A percentile compares a stretch with the other conserved stretches of the same genome.
These are phyloP conservation scores for Globisporangium abappressorium DNA, from an alignment of 352 stramenopile genomes.

Conservation along the genomic window DNA sequence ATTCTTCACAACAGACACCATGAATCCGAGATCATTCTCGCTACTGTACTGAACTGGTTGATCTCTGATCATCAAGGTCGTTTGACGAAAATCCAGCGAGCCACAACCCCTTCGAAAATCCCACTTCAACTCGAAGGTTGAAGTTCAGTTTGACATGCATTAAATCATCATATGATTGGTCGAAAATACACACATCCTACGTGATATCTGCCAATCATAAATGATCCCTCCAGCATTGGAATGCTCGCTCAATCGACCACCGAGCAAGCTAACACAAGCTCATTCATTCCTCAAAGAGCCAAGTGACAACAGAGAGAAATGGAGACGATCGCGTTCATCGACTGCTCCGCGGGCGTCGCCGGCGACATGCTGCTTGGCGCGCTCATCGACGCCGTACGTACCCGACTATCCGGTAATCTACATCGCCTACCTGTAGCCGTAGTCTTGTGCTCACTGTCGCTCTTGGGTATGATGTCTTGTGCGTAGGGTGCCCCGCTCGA, in stretches of 20 bases:
- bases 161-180: neutral
- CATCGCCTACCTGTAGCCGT: neutral
- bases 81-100: neutral
- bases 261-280: neutral
- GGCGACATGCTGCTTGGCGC: constrained; percentile 91
- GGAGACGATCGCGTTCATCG: constrained; percentile 77
- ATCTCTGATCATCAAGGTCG: neutral
- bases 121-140: neutral
- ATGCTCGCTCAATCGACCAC: neutral
- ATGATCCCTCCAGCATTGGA: no score
- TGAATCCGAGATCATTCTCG: no score
- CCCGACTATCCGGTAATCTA: constrained; percentile 6
- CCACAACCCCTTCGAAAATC: neutral
- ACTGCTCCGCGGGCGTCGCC: constrained; percentile 88
- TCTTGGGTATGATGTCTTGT: neutral
- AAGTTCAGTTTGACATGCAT: neutral
- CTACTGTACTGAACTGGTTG: no score
- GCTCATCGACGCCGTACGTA: constrained; percentile 81
- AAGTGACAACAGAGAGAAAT: neutral
- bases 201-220: neutral
- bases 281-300: neutral
- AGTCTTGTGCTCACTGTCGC: neutral
- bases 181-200: neutral
- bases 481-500: constrained; percentile 57
- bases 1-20: no score